Evolutionary conservation across 331 rosid species (phyloP), one percentile per base, ranked within the genome.

Genomic region (Quercus tomentella): DNA sequence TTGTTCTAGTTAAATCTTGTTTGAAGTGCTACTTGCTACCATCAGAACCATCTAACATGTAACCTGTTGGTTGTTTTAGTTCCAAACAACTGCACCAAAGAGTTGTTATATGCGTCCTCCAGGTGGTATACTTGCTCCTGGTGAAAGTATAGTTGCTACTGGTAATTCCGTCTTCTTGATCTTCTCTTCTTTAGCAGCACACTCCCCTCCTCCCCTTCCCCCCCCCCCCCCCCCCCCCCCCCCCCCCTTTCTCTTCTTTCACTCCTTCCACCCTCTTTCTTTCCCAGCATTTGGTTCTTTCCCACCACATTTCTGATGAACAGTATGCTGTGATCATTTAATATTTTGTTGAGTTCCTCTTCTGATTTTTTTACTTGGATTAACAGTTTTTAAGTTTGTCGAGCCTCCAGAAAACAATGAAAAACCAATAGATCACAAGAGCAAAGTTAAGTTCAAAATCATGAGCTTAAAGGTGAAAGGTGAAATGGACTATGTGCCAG

Each of bases 61-160:
- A 76, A 65, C 72, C 4, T 78, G n/a, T 82, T 81, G 56, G 72
- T 69, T 73, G 80, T 87, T 76, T 70, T 77, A 96, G 99, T 96
- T 96, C 77, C 98, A 95, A 93, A 95, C 99, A 72, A 95, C 99
- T 69, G 99, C 99, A 23, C 99, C 99, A 63, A 95, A 95, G 89
- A 93, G 99, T 80, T 95, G 99, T 77, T 95, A 89, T 80, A 96
- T 96, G 99, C 98, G 98, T 60, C 99, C 98, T 83, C 96, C 99
- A 0, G 96, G 97, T 30, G 98, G 96, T 41, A 88, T 96, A 74
- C 98, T 96, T 83, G 87, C 96, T 61, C 98, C 99, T 18, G 93
- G 91, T 85, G 98, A 90, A 87, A 88, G 94, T 80, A 74, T 91
- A 77, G 86, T 93, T 58, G 97, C 99, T 11, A 91, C 96, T 6